phyloP scores from a whole-genome alignment of 2,329 filamentous ascomycete genomes.

The Talaromyces marneffei region DNA sequence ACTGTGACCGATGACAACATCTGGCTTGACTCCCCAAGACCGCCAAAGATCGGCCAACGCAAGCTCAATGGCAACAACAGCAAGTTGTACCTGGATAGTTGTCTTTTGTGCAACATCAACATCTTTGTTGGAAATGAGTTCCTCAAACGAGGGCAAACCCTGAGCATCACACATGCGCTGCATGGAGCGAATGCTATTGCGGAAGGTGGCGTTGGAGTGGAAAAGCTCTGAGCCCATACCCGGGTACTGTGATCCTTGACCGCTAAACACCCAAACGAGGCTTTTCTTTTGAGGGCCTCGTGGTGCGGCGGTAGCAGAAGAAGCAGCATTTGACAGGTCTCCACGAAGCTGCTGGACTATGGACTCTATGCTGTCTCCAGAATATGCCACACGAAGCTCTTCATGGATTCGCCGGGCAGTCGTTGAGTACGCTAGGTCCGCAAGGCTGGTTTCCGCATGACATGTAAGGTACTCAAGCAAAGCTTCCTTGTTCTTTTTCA shows the following conservation, averaged over 20 bases:
- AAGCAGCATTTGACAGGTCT: slow-evolving; percentile 12
- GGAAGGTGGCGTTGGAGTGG: slow-evolving; percentile 19
- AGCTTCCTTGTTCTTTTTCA: slow-evolving; percentile 48
- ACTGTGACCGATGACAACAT: slow-evolving; percentile 30
- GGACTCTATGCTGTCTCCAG: slow-evolving; percentile 3
- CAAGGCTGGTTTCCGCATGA: slow-evolving; percentile 43
- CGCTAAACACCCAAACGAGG: slow-evolving; percentile 29
- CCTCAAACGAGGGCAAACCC: neutral
- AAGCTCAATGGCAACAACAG: slow-evolving; percentile 27
- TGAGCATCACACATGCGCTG: neutral
- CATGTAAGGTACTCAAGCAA: slow-evolving; percentile 49
- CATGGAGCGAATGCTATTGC: neutral
- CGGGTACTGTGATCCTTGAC: slow-evolving; percentile 30
- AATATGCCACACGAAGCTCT: slow-evolving; percentile 31
- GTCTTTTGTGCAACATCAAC: neutral
- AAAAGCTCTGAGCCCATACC: slow-evolving; percentile 27
- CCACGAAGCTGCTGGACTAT: slow-evolving; percentile 15
- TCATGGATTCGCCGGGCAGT: slow-evolving; percentile 57
- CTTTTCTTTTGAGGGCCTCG: slow-evolving; percentile 8
- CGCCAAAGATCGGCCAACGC: slow-evolving; percentile 27
- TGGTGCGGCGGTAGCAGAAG: no score
- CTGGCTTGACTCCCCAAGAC: slow-evolving; percentile 26
- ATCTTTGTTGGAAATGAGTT: neutral
- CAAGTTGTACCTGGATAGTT: neutral
- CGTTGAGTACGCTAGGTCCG: slow-evolving; percentile 56